Conservation (phyloP, 2,329 filamentous ascomycete species). For the Sporothrix pallida region DNA sequence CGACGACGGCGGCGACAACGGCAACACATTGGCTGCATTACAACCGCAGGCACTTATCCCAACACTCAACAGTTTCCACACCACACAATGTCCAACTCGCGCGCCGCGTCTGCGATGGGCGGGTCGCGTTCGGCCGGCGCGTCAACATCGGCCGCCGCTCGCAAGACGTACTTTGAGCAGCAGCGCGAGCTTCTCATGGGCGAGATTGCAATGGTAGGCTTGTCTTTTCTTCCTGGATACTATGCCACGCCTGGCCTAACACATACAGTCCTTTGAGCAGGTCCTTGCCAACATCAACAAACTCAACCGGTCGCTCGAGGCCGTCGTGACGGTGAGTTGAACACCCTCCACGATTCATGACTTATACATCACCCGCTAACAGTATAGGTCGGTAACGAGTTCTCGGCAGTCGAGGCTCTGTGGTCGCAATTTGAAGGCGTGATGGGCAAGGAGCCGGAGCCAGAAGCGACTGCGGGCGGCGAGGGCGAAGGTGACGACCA, state of each 20-base stretch:
- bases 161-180: conserved; percentile 73
- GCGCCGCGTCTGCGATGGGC: conserved; percentile 28
- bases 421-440: conserved; percentile 98
- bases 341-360: neutral
- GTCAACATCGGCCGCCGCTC: conserved; percentile 49
- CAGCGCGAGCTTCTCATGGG: conserved; percentile 73
- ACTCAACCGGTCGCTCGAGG: conserved; percentile 88
- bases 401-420: conserved; percentile 92
- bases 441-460: conserved; percentile 69
- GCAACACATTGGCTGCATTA: no score
- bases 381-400: conserved; percentile 85
- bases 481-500: conserved; percentile 14
- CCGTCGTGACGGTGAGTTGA: conserved; percentile 77
- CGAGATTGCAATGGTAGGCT: conserved; percentile 72
- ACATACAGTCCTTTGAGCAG: conserved; percentile 74
- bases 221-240: conserved; percentile 18
- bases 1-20: no score
- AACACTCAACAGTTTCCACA: neutral
- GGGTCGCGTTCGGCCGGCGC: conserved; percentile 20
- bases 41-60: neutral
- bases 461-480: conserved; percentile 37
- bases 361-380: neutral
- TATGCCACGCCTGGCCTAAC: neutral
- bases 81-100: conserved; percentile 9
- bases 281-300: conserved; percentile 96